These are phyloP conservation scores for Phalaenopsis equestris DNA, from an alignment of 106 monocot genomes.

Conservation along the genomic window DNA sequence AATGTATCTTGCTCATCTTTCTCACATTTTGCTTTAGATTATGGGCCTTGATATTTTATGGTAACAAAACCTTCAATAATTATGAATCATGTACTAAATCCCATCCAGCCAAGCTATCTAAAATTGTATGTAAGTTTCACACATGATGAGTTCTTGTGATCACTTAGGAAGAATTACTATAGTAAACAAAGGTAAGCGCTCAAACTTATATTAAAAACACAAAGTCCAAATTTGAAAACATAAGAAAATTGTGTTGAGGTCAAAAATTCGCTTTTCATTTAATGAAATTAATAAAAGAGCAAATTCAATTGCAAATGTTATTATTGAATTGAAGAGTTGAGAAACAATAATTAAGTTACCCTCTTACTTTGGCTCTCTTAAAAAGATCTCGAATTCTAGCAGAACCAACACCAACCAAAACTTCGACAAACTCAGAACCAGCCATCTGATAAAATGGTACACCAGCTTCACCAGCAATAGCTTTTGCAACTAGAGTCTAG, in stretches of 20 bases:
- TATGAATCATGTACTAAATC: not conserved
- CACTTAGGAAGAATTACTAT: not conserved
- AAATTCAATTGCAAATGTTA: not conserved
- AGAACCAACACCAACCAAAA: constrained; percentile 89
- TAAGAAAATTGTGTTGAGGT: not conserved
- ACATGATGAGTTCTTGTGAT: not conserved
- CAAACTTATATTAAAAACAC: not conserved
- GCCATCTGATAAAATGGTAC: constrained; percentile 94
- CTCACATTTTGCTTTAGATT: not conserved
- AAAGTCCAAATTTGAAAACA: not conserved
- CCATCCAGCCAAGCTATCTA: not conserved
- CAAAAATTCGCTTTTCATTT: not conserved
- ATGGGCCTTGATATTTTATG: not conserved
- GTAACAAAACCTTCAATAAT: not conserved
- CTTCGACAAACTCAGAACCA: constrained; percentile 90
- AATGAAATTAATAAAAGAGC: not conserved
- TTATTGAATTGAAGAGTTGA: not conserved
- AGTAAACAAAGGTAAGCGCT: not conserved
- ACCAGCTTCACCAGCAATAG: constrained; percentile 89
- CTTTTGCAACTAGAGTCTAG: constrained; percentile 81
- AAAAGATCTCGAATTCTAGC: constrained; percentile 81
- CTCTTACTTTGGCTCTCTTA: constrained; percentile 68
- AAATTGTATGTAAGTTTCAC: not conserved
- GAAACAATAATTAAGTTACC: not conserved
- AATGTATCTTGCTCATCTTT: not conserved